Evolutionary conservation across 192 early-diverging fungal genomes (phyloP).

Genomic region (Spinellus fusiger): DNA sequence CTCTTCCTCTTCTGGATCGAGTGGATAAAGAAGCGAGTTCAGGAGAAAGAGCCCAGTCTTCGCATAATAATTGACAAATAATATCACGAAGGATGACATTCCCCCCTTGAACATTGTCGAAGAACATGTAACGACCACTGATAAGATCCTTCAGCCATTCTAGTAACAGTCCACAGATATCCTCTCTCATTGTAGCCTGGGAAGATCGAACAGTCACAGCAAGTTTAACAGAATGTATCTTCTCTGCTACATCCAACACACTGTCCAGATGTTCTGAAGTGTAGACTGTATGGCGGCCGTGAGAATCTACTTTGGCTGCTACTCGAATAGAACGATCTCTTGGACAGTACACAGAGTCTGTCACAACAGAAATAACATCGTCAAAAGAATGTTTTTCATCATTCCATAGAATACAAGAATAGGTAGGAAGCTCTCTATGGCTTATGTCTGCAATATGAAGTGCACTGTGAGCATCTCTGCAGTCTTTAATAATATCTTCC

Average conservation of each 20-base stretch:
- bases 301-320: conserved; percentile 75
- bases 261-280: conserved; percentile 57
- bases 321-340: conserved; percentile 61
- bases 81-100: conserved; percentile 41
- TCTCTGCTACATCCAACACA: conserved; percentile 61
- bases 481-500: conserved; percentile 11
- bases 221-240: conserved; percentile 64
- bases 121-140: conserved; percentile 41
- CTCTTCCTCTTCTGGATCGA: conserved; percentile 8
- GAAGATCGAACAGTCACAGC: conserved; percentile 77
- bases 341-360: conserved; percentile 53
- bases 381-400: conserved; percentile 94
- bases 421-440: conserved; percentile 29
- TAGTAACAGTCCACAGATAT: conserved; percentile 69
- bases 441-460: background rate
- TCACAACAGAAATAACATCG: conserved; percentile 82
- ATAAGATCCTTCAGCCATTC: conserved; percentile 80
- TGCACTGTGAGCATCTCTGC: conserved; percentile 10
- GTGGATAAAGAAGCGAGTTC: conserved; percentile 23
- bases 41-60: conserved; percentile 48
- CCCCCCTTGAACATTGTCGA: conserved; percentile 31
- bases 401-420: conserved; percentile 89
- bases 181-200: conserved; percentile 81
- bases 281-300: conserved; percentile 76
- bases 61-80: conserved; percentile 51